Conservation (phyloP, 169 alveolate species). For the Toxoplasma gondii region DNA sequence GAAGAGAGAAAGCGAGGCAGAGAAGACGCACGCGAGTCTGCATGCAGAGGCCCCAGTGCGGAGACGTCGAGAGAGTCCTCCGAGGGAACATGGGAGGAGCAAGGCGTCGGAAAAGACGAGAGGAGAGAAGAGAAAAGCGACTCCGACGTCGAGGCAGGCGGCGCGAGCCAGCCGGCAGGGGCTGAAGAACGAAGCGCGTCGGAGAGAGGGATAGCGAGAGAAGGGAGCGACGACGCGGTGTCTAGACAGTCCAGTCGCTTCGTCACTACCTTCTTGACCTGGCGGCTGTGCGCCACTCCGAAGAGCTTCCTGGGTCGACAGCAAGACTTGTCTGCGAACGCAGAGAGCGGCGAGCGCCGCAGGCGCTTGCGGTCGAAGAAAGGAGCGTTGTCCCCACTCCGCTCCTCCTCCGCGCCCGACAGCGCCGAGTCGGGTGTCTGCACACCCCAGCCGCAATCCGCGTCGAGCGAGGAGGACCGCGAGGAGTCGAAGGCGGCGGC, state of each 20-base stretch:
- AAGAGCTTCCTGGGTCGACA: background rate
- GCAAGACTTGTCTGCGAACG: background rate
- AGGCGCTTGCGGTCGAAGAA: background rate
- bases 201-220: background rate
- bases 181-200: background rate
- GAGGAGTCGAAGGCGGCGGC: background rate
- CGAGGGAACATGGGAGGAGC: background rate
- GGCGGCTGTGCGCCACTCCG: background rate
- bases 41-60: background rate
- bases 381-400: background rate
- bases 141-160: background rate
- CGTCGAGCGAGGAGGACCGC: background rate
- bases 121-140: background rate
- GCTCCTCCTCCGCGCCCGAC: conserved; percentile 14
- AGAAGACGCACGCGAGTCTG: no score
- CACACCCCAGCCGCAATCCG: background rate
- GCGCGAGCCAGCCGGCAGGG: background rate
- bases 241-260: background rate
- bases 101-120: background rate
- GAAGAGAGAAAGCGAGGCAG: no score
- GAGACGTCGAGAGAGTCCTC: background rate
- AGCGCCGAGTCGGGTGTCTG: background rate
- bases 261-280: background rate
- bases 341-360: background rate
- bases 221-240: background rate